These are phyloP conservation scores for Gymnopilus dilepis DNA, from an alignment of 768 basidiomycete species.

Conservation along the genomic window DNA sequence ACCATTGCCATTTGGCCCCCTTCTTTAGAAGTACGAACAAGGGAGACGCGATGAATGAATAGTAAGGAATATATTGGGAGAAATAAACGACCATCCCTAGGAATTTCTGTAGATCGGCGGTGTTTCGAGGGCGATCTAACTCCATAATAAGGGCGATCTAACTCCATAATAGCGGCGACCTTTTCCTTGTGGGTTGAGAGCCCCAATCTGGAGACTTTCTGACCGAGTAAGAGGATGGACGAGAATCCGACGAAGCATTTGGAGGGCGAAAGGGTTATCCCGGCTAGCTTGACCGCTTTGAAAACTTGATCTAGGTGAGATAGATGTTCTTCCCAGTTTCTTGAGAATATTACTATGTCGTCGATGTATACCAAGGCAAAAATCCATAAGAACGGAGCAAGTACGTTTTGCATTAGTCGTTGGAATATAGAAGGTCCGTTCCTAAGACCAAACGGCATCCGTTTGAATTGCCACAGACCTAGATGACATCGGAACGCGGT, in stretches of 20 bases:
- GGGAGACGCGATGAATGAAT: constrained; percentile 35
- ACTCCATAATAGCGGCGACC: not conserved
- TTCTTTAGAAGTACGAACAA: constrained; percentile 37
- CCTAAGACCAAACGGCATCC: not conserved
- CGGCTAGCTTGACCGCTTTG: not conserved
- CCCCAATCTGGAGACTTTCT: not conserved
- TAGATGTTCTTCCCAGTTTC: constrained; percentile 5
- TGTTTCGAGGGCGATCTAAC: not conserved
- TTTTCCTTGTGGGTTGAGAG: not conserved
- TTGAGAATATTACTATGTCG: constrained; percentile 1
- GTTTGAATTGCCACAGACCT: not conserved
- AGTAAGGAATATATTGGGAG: constrained; percentile 41
- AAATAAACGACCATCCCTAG: constrained; percentile 45
- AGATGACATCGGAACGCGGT: not conserved
- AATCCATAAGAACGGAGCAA: not conserved
- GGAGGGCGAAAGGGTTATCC: not conserved
- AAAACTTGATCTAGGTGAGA: not conserved
- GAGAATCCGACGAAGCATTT: not conserved
- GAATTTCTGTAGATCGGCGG: constrained; percentile 32
- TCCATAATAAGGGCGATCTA: not conserved
- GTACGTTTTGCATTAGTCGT: not conserved
- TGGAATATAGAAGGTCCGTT: not conserved
- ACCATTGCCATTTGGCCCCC: constrained; percentile 27
- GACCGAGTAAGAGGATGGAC: not conserved
- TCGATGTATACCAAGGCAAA: constrained; percentile 12